Evolutionary conservation across 352 stramenopile species (phyloP), one percentile per base, ranked within the genome.

Genomic region (Pythium chondricola): DNA sequence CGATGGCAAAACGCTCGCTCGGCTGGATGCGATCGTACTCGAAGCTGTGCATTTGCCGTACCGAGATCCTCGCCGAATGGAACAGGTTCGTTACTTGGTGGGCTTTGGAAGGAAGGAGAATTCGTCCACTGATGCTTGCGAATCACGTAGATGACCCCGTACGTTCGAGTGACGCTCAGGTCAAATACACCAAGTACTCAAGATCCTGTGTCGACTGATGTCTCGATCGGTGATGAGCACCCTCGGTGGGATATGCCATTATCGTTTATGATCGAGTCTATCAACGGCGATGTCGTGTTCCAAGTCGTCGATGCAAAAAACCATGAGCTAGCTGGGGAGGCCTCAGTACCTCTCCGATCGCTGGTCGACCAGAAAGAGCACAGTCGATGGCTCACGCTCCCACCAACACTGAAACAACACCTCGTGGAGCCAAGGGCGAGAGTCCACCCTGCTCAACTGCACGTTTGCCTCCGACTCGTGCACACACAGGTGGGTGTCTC

Each of bases 311-410:
- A 89, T 20, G 29, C 57, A 8, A 74, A 71, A 41, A 57, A 64
- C 20, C 31, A 58, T 17, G 72, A 87, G 32, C 17, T 83, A 17
- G 71, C 66, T 16, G 74, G 78, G 10, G 74, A 85, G 58, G 37
- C 68, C 10, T 47, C 39, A 4, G 61, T 86, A 6, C 29, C 62
- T 13, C 65, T 89, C 14, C 73, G 73, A 3, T 56, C 58, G 17
- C 63, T 85, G 0, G 40, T 87, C 42, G 69, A 86, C 37, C 78
- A 89, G 46, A 79, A 77, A 35, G 51, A 78, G 5, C 69, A 85
- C 52, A 59, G 69, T 10, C 53, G 73, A n/a, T 85, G 78, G 74
- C 48, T 76, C 32, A 37, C 71, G 0, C 44, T 89, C 30, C 73
- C 66, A 27, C 73, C 65, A 26, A 89, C 78, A 22, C 48, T 89